phyloP scores from a whole-genome alignment of 768 basidiomycete species.

The Gloeopeniophorella convolvens region DNA sequence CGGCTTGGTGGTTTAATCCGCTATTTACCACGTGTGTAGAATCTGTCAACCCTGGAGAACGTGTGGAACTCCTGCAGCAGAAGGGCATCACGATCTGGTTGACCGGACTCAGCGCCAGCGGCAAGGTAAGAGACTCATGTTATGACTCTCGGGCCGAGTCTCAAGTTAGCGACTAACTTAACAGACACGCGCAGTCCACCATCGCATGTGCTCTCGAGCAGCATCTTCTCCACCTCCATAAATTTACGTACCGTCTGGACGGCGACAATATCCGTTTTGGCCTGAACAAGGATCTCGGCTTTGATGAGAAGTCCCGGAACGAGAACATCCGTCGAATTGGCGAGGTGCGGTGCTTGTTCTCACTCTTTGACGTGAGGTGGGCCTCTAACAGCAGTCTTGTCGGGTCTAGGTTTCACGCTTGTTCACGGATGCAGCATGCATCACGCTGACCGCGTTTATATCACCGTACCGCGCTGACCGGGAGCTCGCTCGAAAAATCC shows the following conservation, averaged over 20 bases:
- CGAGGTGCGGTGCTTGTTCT: slow-evolving; percentile 52
- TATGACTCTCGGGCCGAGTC: no score
- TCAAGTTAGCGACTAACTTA: no score
- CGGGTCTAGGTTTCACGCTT: slow-evolving; percentile 80
- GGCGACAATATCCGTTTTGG: slow-evolving; percentile 96
- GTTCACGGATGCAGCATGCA: slow-evolving; percentile 81
- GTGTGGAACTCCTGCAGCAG: slow-evolving; percentile 5
- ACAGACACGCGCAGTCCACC: slow-evolving; percentile 72
- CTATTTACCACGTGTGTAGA: slow-evolving; percentile 6
- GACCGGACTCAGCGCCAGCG: slow-evolving; percentile 92
- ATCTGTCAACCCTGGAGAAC: slow-evolving; percentile 14
- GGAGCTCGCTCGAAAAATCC: slow-evolving; percentile 71
- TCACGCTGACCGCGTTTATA: slow-evolving; percentile 94
- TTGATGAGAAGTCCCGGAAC: slow-evolving; percentile 84
- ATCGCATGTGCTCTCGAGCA: slow-evolving; percentile 97
- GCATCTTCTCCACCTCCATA: slow-evolving; percentile 79
- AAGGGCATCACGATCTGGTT: slow-evolving; percentile 50
- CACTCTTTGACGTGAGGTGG: not conserved
- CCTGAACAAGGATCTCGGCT: slow-evolving; percentile 93
- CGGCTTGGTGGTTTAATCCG: not conserved
- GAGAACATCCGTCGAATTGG: slow-evolving; percentile 97
- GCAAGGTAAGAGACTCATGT: slow-evolving; percentile 78
- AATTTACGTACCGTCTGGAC: slow-evolving; percentile 87
- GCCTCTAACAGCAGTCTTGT: slow-evolving; percentile 5
- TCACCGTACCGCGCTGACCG: slow-evolving; percentile 95